Percentiles rank a stretch among this genome's conserved stretches.
Conservation (phyloP, 2,329 filamentous ascomycete genomes). For the Beauveria sp. region DNA sequence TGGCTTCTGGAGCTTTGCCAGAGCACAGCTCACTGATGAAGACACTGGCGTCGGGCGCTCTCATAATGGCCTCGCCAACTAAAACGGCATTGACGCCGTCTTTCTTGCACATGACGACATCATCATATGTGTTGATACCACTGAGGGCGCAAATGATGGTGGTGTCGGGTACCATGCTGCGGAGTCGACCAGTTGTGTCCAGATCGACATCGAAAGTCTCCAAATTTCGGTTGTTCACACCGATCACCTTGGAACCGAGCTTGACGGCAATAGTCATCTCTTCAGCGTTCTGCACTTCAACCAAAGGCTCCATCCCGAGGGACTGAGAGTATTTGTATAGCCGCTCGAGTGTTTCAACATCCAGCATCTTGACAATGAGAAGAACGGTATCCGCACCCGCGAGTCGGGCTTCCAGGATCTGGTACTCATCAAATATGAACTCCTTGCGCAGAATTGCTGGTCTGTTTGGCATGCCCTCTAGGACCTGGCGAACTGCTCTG, state of each 20-base stretch:
- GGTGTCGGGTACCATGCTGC: constrained; percentile 75
- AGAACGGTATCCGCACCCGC: constrained; percentile 92
- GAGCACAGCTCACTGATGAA: constrained; percentile 85
- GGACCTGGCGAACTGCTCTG: constrained; percentile 73
- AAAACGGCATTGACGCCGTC: constrained; percentile 90
- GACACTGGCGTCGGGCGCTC: constrained; percentile 68
- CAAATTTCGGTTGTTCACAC: constrained; percentile 95
- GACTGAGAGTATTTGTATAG: constrained; percentile 85
- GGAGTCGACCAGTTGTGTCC: constrained; percentile 79
- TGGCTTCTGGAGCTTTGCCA: constrained; percentile 32
- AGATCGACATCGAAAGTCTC: constrained; percentile 97
- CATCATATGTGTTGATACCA: constrained; percentile 81
- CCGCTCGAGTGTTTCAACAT: constrained; percentile 60
- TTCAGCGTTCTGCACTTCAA: constrained; percentile 90
- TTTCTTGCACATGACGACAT: constrained; percentile 79
- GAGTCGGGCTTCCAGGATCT: constrained; percentile 88
- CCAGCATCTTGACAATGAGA: constrained; percentile 97
- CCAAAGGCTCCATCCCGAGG: constrained; percentile 93
- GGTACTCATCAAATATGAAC: constrained; percentile 96
- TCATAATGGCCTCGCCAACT: constrained; percentile 94
- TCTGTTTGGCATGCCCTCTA: constrained; percentile 86
- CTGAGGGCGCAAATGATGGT: constrained; percentile 91
- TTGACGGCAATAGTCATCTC: constrained; percentile 87
- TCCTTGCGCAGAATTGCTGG: constrained; percentile 92
- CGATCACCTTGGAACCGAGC: constrained; percentile 83